Percentiles rank a stretch among this genome's conserved stretches.
Conservation (phyloP, 1,139 yeast genomes). For the Debaryomycetaceae sp. region DNA sequence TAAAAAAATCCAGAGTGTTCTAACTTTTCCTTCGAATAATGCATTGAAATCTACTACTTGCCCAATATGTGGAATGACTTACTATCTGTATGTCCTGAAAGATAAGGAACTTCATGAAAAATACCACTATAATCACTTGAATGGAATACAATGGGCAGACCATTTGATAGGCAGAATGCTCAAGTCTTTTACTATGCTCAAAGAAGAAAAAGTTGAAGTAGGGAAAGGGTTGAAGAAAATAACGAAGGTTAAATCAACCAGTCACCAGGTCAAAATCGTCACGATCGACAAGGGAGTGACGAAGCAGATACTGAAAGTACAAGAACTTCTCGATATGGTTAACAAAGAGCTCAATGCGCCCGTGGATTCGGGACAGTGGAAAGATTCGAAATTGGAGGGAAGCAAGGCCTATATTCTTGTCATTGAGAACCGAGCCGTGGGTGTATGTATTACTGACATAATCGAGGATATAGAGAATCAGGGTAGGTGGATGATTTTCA, state of each 20-base stretch:
- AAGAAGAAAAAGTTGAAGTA: conserved; percentile 1
- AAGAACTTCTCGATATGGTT: conserved; percentile 43
- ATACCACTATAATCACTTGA: conserved; percentile 44
- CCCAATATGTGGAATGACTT: conserved; percentile 59
- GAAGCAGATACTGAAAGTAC: conserved; percentile 21
- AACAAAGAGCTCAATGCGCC: conserved; percentile 62
- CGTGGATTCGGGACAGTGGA: conserved; percentile 49
- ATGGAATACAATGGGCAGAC: conserved; percentile 46
- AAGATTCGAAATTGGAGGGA: conserved; percentile 11
- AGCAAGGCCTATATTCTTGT: conserved; percentile 51
- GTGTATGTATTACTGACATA: conserved; percentile 48
- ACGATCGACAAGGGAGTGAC: conserved; percentile 15
- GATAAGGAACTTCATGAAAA: conserved; percentile 48
- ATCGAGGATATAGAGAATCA: conserved; percentile 18
- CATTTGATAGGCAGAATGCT: conserved; percentile 25
- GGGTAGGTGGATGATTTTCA: conserved; percentile 48
- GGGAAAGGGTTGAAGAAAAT: neutral
- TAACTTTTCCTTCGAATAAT: conserved; percentile 9
- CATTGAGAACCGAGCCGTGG: conserved; percentile 43
- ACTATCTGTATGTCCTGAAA: conserved; percentile 36
- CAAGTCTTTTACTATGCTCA: conserved; percentile 21
- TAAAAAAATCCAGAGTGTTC: conserved; percentile 13
- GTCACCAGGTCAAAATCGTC: conserved; percentile 12
- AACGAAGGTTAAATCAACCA: neutral
- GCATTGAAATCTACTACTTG: conserved; percentile 35